Conservation (phyloP, 116 monocot genomes). For the Cymodocea nodosa region DNA sequence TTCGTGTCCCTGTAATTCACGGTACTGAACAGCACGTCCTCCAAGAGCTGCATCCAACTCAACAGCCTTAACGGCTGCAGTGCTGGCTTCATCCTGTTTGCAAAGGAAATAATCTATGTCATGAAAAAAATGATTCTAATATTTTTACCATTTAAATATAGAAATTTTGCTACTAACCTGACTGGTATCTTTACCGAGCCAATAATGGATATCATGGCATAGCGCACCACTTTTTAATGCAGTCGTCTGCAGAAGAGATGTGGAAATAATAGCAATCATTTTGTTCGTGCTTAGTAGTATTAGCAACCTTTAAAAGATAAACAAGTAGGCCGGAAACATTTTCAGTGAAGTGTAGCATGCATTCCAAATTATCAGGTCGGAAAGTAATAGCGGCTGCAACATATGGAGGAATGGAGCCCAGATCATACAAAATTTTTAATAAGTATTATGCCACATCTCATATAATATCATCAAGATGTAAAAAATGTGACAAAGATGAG, state of each 20-base stretch:
- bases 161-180: slow-evolving; percentile 40
- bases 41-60: slow-evolving; percentile 97
- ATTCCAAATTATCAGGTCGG: no score
- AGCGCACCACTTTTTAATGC: slow-evolving; percentile 84
- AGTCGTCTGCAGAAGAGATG: slow-evolving; percentile 46
- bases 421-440: not conserved
- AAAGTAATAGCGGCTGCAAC: no score
- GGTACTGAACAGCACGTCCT: slow-evolving; percentile 90
- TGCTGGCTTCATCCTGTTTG: slow-evolving; percentile 78
- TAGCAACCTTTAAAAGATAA: not conserved
- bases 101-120: slow-evolving; percentile 2
- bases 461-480: not conserved
- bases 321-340: no score
- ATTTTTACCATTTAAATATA: not conserved
- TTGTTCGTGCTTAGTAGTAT: not conserved
- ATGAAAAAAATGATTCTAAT: not conserved
- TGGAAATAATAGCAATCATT: not conserved
- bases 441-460: not conserved
- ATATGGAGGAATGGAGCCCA: no score
- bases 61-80: slow-evolving; percentile 87
- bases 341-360: not conserved
- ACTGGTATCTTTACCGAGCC: slow-evolving; percentile 95
- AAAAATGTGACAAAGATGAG: not conserved
- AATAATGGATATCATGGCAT: slow-evolving; percentile 92
- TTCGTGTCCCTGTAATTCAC: slow-evolving; percentile 88